These are phyloP conservation scores for Linum usitatissimum DNA, from an alignment of 345 rosid species.

Conservation along the genomic window DNA sequence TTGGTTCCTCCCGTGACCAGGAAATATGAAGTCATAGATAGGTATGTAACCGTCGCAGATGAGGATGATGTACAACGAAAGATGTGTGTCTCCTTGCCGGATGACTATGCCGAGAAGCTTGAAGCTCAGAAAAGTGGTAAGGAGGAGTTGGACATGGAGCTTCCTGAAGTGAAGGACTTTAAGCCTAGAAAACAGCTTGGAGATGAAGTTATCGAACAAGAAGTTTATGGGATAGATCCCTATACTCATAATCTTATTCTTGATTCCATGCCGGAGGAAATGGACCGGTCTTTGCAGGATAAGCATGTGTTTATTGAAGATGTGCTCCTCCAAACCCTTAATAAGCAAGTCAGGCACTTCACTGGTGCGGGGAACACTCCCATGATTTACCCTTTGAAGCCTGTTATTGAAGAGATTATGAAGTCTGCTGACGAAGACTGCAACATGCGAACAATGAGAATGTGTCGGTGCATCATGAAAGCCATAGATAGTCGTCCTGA, in stretches of 20 bases:
- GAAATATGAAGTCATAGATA: slow-evolving; percentile 85
- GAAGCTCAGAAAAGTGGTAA: slow-evolving; percentile 72
- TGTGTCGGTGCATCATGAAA: slow-evolving; percentile 74
- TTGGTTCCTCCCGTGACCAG: slow-evolving; percentile 99
- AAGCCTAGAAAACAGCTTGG: slow-evolving; percentile 91
- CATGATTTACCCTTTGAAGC: slow-evolving; percentile 67
- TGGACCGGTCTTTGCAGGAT: slow-evolving; percentile 63
- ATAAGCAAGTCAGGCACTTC: slow-evolving; percentile 71
- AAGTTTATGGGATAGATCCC: slow-evolving; percentile 99
- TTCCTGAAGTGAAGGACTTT: slow-evolving; percentile 96
- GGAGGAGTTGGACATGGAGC: slow-evolving; percentile 98
- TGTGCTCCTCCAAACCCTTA: slow-evolving; percentile 64
- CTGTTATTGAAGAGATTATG: slow-evolving; percentile 79
- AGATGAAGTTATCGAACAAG: slow-evolving; percentile 88
- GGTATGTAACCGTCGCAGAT: slow-evolving; percentile 72
- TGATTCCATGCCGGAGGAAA: slow-evolving; percentile 94
- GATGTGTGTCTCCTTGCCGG: slow-evolving; percentile 90
- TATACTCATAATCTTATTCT: slow-evolving; percentile 93
- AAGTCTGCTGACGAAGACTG: slow-evolving; percentile 53
- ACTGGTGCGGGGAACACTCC: slow-evolving; percentile 93
- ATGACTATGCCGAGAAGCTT: slow-evolving; percentile 92
- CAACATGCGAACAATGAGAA: slow-evolving; percentile 49
- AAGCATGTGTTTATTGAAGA: slow-evolving; percentile 87
- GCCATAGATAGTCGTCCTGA: slow-evolving; percentile 81
- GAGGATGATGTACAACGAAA: slow-evolving; percentile 80